These are phyloP conservation scores for Scorias spongiosa DNA, from an alignment of 2,329 filamentous ascomycete species.

Conservation along the genomic window DNA sequence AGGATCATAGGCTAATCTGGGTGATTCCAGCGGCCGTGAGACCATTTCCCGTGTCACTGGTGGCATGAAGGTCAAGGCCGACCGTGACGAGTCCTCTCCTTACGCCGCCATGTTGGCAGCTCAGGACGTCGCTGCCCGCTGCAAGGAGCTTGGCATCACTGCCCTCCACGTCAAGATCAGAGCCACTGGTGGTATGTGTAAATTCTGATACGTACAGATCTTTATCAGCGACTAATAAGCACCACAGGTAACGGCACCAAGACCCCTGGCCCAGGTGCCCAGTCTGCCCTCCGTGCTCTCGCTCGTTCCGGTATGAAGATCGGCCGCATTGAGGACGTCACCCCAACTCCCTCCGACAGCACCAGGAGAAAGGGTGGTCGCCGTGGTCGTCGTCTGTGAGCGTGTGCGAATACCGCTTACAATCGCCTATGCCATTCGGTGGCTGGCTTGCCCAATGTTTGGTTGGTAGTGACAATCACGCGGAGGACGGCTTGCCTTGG, in stretches of 20 bases:
- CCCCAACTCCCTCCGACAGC: conserved; percentile 96
- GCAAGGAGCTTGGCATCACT: conserved; percentile 74
- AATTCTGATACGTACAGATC: not conserved
- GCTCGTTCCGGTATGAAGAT: conserved; percentile 99
- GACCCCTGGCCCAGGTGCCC: conserved; percentile 97
- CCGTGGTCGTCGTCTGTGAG: conserved; percentile 97
- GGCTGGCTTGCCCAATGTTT: not conserved
- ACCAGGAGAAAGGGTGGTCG: conserved; percentile 99
- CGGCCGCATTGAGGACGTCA: conserved; percentile 98
- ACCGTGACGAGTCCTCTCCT: conserved; percentile 98
- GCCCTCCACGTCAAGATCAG: conserved; percentile 99
- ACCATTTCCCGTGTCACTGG: conserved; percentile 99
- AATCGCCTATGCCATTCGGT: not conserved
- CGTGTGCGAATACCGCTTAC: conserved; percentile 6
- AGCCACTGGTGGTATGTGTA: conserved; percentile 76
- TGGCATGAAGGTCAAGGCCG: conserved; percentile 99
- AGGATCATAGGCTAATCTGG: conserved; percentile 44
- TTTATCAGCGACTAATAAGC: conserved; percentile 1
- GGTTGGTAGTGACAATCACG: conserved; percentile 19
- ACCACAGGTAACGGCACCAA: conserved; percentile 86
- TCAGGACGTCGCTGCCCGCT: conserved; percentile 77
- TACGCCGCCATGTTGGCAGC: conserved; percentile 99
- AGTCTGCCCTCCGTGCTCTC: conserved; percentile 96
- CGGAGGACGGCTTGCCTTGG: conserved; percentile 20
- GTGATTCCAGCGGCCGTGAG: conserved; percentile 87